Evolutionary conservation across 2,329 filamentous ascomycete species (phyloP).

Genomic region (Trichophyton equinum): DNA sequence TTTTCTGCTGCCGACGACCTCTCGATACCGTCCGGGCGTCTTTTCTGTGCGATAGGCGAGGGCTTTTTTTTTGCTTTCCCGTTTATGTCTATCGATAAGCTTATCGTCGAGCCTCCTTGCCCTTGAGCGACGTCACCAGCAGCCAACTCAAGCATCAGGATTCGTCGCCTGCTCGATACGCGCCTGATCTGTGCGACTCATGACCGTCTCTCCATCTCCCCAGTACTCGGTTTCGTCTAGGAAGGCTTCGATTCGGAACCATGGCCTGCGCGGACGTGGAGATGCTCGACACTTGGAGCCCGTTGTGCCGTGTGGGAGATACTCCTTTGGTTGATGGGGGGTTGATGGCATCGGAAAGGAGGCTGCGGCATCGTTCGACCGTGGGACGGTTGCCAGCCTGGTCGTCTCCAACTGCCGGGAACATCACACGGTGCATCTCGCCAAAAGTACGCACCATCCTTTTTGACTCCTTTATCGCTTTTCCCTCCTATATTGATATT

Average conservation of each 20-base stretch:
- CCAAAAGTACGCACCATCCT: background rate
- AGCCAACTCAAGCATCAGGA: too few relatives aligned
- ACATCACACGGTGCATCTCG: background rate
- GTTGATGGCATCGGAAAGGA: background rate
- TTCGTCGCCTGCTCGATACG: background rate
- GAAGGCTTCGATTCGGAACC: background rate
- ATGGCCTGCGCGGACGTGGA: slow-evolving; percentile 1
- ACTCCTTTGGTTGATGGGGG: background rate
- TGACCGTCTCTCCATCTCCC: slow-evolving; percentile 2
- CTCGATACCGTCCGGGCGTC: background rate
- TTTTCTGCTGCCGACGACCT: background rate
- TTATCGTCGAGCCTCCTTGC: background rate
- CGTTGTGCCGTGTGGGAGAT: background rate
- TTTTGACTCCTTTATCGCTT: background rate
- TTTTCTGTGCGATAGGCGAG: background rate
- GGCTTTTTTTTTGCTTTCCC: background rate
- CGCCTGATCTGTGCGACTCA: background rate
- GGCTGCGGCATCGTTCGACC: background rate
- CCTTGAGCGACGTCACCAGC: background rate
- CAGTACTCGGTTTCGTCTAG: background rate
- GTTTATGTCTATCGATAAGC: background rate
- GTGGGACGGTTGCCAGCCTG: background rate
- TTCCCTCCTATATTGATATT: background rate
- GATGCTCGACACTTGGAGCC: background rate
- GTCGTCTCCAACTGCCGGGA: background rate